Evolutionary conservation across 192 early-diverging fungal species (phyloP), one percentile per base, ranked within the genome.

Genomic region (Coemansia sp.): DNA sequence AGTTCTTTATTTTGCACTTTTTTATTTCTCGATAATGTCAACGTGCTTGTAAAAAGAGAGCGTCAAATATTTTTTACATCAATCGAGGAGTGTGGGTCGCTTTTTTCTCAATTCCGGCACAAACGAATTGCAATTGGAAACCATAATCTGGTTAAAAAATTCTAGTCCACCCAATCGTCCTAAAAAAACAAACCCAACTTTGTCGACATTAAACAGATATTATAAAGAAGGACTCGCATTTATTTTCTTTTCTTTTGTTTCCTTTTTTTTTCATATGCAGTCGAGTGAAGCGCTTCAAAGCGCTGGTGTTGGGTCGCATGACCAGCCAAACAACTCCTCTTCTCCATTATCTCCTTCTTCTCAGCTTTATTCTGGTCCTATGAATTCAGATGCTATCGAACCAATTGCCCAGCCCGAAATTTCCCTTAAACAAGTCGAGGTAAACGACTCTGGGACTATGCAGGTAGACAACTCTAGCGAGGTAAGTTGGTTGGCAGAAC

Each of bases 381-480:
- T 44, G 43, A 21, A 16, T 52, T 52, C 50, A 16, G 28, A 52
- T 22, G 42, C 61, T 54, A 28, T 19, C 18, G 50, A 65, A 40
- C 40, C 42, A 28, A 22, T 47, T 5, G 28, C 50, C 1, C 56
- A 47, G 46, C 43, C 61, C 5, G 45, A 38, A 31, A n/a, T n/a
- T 6, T 8, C 24, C 14, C 66, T 44, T 35, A 62, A 60, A 35
- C 54, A 54, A 18, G 52, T 44, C 12, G 54, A 54, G 11, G 56
- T 59, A 16, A 62, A 62, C 57, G 62, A 67, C n/a, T 24, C 50
- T n/a, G 57, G 30, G 31, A 27, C 35, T 44, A 47, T 66, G 56
- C 58, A 71, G 7, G 63, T 79, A 3, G 77, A 69, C 44, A 79
- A 72, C 63, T 66, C 67, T 27, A 79, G 77, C 62, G 77, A 79